phyloP scores from a whole-genome alignment of 768 basidiomycete species.

The Porphyrellus cyaneotinctus region DNA sequence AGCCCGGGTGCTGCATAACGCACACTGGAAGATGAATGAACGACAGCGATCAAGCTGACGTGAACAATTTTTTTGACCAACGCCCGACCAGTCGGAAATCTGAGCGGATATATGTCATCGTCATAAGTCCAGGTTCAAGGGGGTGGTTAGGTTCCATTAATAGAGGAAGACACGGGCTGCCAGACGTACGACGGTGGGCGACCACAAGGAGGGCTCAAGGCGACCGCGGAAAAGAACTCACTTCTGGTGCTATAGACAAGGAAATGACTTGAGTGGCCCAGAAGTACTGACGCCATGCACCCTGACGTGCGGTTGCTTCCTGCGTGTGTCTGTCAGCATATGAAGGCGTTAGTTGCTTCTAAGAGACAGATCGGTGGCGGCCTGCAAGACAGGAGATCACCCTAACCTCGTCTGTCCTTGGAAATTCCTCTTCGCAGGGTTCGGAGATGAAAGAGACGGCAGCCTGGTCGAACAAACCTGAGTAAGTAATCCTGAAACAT shows the following conservation, averaged over 20 bases:
- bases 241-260: slow-evolving; percentile 2
- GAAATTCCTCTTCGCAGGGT: slow-evolving; percentile 13
- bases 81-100: slow-evolving; percentile 9
- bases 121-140: slow-evolving; percentile 1
- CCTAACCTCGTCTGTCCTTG: slow-evolving; percentile 11
- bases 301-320: slow-evolving; percentile 8
- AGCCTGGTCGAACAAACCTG: slow-evolving; percentile 1
- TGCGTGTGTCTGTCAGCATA: slow-evolving; percentile 13
- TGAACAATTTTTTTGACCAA: slow-evolving; percentile 13
- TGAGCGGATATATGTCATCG: neutral
- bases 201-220: slow-evolving; percentile 27
- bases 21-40: slow-evolving; percentile 18
- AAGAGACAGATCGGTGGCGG: slow-evolving; percentile 17
- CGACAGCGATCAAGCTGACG: slow-evolving; percentile 2
- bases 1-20: neutral
- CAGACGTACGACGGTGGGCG: slow-evolving; percentile 3
- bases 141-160: slow-evolving; percentile 21
- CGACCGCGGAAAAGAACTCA: slow-evolving; percentile 16
- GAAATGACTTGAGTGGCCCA: slow-evolving; percentile 6
- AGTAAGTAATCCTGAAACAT: slow-evolving; percentile 10
- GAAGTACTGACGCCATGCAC: slow-evolving; percentile 9
- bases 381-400: slow-evolving; percentile 12
- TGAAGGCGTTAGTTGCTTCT: slow-evolving; percentile 8
- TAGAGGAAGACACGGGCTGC: slow-evolving; percentile 6
- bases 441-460: slow-evolving; percentile 24